phyloP scores from a whole-genome alignment of 2,329 filamentous ascomycete species.

The Aspergillus novofumigatus region DNA sequence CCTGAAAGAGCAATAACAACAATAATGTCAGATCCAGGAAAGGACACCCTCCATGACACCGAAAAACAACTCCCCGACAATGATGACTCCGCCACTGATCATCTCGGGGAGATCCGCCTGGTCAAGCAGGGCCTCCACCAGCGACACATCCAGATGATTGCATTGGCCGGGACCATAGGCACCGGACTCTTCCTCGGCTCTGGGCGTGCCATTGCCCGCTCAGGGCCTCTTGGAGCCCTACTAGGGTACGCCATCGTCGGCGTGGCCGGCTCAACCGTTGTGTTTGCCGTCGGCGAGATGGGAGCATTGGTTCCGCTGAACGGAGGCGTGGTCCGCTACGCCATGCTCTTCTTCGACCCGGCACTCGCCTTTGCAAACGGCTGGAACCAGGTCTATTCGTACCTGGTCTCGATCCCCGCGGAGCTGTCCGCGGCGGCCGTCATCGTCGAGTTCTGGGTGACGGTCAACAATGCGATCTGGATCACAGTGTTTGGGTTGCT shows the following conservation, averaged over 20 bases:
- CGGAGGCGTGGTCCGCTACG: conserved; percentile 36
- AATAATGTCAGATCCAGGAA: background rate
- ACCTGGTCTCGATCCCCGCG: conserved; percentile 29
- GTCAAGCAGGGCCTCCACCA: conserved; percentile 27
- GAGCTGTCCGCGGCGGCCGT: conserved; percentile 33
- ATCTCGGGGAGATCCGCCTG: conserved; percentile 17
- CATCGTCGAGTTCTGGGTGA: background rate
- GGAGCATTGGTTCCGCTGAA: conserved; percentile 35
- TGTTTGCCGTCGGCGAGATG: conserved; percentile 36
- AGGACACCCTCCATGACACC: background rate
- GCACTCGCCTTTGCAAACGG: conserved; percentile 33
- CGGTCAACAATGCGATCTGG: background rate
- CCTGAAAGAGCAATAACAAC: background rate
- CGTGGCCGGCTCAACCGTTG: conserved; percentile 29
- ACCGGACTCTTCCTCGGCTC: conserved; percentile 37
- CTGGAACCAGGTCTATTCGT: conserved; percentile 37
- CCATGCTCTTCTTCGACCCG: conserved; percentile 35
- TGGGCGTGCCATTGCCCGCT: conserved; percentile 28
- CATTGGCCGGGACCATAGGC: conserved; percentile 35
- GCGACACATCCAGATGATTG: conserved; percentile 37
- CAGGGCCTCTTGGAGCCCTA: conserved; percentile 30
- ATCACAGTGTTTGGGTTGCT: background rate
- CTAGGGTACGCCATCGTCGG: conserved; percentile 39
- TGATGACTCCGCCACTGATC: conserved; percentile 8
- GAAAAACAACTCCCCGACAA: conserved; percentile 3